Conservation (phyloP, 768 basidiomycete genomes). For the Boletellus sp. region DNA sequence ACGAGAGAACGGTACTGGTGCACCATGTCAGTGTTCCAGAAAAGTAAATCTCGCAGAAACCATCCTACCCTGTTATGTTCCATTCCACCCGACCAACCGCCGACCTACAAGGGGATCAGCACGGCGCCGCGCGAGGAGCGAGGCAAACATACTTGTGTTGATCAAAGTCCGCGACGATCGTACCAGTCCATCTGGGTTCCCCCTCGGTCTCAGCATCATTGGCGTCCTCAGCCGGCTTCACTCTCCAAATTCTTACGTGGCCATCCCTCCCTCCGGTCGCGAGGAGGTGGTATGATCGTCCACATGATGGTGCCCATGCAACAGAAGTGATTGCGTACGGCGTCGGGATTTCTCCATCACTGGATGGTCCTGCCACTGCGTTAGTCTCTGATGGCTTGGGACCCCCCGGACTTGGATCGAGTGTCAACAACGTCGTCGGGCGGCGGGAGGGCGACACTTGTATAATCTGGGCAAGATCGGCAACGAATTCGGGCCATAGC, state of each 20-base stretch:
- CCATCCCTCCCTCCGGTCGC: slow-evolving; percentile 90
- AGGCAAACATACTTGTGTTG: slow-evolving; percentile 61
- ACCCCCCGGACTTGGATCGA: slow-evolving; percentile 38
- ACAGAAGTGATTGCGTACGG: slow-evolving; percentile 74
- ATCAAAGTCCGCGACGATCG: slow-evolving; percentile 80
- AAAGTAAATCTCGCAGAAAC: neutral
- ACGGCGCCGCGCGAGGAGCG: neutral
- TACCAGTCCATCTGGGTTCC: slow-evolving; percentile 62
- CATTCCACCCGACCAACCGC: slow-evolving; percentile 86
- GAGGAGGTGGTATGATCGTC: slow-evolving; percentile 89
- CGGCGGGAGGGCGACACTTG: slow-evolving; percentile 67
- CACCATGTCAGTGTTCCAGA: slow-evolving; percentile 1
- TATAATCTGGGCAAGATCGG: slow-evolving; percentile 50
- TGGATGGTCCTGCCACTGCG: slow-evolving; percentile 16
- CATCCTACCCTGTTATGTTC: slow-evolving; percentile 78
- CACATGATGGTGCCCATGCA: slow-evolving; percentile 92
- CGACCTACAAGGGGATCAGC: slow-evolving; percentile 41
- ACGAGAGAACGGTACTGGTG: slow-evolving; percentile 73
- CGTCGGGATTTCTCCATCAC: slow-evolving; percentile 36
- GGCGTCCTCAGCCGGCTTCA: slow-evolving; percentile 55
- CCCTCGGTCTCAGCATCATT: slow-evolving; percentile 43
- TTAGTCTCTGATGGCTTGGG: slow-evolving; percentile 20
- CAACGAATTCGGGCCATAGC: neutral
- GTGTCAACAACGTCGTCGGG: slow-evolving; percentile 61
- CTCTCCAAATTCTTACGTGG: slow-evolving; percentile 84